phyloP scores from a whole-genome alignment of 805 yeast genomes.

The Saccharomycopsis fermentans region DNA sequence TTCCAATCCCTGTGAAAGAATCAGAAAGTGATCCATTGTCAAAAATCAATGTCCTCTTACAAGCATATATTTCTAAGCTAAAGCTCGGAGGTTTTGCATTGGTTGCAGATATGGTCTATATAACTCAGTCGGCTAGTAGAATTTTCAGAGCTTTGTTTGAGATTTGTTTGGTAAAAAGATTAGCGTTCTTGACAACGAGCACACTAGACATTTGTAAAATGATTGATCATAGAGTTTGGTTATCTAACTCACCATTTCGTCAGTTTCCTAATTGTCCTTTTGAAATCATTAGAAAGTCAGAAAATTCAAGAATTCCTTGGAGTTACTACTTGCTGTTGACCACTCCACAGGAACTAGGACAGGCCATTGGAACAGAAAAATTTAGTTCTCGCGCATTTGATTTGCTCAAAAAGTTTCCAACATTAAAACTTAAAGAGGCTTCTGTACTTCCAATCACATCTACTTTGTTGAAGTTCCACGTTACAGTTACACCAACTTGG shows the following conservation, averaged over 20 bases:
- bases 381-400: conserved; percentile 51
- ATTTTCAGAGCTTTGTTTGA: conserved; percentile 78
- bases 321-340: conserved; percentile 55
- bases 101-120: conserved; percentile 85
- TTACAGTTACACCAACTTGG: conserved; percentile 66
- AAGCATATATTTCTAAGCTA: conserved; percentile 74
- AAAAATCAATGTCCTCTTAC: conserved; percentile 71
- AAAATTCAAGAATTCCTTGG: conserved; percentile 79
- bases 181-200: conserved; percentile 54
- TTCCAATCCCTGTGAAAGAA: conserved; percentile 84
- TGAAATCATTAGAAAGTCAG: conserved; percentile 64
- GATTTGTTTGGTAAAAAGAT: conserved; percentile 54
- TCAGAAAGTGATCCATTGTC: conserved; percentile 58
- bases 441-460: conserved; percentile 71
- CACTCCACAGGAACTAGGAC: conserved; percentile 69
- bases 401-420: conserved; percentile 64
- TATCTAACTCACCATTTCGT: conserved; percentile 72
- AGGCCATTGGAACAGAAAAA: conserved; percentile 64
- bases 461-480: conserved; percentile 50
- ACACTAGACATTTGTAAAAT: conserved; percentile 63
- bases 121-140: conserved; percentile 90
- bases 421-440: conserved; percentile 40
- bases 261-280: conserved; percentile 67
- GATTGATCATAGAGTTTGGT: conserved; percentile 79
- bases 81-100: conserved; percentile 80